Percentiles rank a stretch among this genome's conserved stretches.
These are phyloP conservation scores for Chaetomium olivaceum DNA, from an alignment of 2,329 filamentous ascomycete genomes.

Conservation along the genomic window DNA sequence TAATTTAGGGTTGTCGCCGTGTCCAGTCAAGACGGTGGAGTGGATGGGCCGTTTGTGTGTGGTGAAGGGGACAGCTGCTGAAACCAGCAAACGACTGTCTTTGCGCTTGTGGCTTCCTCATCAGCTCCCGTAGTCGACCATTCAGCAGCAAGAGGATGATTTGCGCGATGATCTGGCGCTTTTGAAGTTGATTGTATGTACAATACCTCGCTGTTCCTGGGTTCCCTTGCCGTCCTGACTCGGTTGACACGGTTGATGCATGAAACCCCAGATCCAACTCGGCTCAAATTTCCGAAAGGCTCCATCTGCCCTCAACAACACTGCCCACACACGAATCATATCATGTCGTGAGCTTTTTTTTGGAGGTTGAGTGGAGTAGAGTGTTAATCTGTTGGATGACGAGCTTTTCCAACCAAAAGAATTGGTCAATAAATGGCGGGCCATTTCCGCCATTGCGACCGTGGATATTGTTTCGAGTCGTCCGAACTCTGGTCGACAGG, in stretches of 20 bases:
- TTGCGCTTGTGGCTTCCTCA: neutral
- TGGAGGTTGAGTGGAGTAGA: conserved; percentile 11
- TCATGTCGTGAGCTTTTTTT: neutral
- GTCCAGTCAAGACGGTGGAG: conserved; percentile 5
- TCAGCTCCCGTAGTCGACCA: neutral
- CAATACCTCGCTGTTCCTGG: neutral
- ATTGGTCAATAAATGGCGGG: neutral
- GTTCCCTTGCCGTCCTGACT: neutral
- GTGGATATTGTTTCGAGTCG: neutral
- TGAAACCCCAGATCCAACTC: neutral
- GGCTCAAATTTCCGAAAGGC: conserved; percentile 27
- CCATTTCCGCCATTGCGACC: conserved; percentile 7
- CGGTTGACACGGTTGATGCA: neutral
- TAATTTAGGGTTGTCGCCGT: conserved; percentile 14
- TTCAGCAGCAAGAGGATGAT: neutral
- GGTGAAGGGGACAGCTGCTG: neutral
- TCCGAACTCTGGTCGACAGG: conserved; percentile 3
- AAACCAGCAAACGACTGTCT: neutral
- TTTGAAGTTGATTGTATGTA: neutral
- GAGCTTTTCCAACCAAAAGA: neutral
- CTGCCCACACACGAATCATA: conserved; percentile 5
- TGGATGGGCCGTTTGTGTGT: neutral
- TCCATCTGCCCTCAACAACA: conserved; percentile 15
- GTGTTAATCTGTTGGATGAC: neutral
- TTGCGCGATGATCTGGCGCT: neutral